A percentile compares a stretch with the other conserved stretches of the same genome.
Evolutionary conservation across 345 rosid genomes (phyloP).

Genomic region (Rhodomyrtus tomentosa): DNA sequence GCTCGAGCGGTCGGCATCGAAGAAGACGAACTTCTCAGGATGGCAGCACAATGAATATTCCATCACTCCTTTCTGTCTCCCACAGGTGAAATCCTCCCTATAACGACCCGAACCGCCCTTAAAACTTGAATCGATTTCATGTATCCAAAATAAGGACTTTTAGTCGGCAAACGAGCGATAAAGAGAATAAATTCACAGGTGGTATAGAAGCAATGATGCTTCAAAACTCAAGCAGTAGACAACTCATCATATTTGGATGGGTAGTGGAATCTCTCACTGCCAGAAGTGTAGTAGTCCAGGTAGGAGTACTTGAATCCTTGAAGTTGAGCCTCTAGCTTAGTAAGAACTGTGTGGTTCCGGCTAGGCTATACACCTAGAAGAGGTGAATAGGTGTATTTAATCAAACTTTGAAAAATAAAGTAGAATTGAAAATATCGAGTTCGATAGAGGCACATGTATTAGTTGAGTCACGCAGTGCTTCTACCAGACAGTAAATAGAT

Average conservation of each 20-base stretch:
- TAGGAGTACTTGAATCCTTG: conserved; percentile 17
- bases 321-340: conserved; percentile 1
- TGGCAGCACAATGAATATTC: conserved; percentile 5
- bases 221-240: background rate
- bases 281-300: conserved; percentile 10
- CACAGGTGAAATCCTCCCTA: background rate
- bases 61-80: background rate
- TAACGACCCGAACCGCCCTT: conserved; percentile 1
- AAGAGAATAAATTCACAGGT: background rate
- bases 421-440: too few relatives aligned
- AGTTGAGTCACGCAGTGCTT: too few relatives aligned
- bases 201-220: background rate
- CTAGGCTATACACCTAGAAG: too few relatives aligned
- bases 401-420: too few relatives aligned
- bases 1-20: conserved; percentile 18
- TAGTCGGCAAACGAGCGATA: background rate
- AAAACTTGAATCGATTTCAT: conserved; percentile 1
- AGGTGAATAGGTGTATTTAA: too few relatives aligned
- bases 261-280: conserved; percentile 6
- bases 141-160: background rate
- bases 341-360: too few relatives aligned
- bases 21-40: conserved; percentile 17
- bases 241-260: conserved; percentile 25
- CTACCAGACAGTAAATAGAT: too few relatives aligned
- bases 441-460: too few relatives aligned